Percentiles rank a stretch among this genome's conserved stretches.
Evolutionary conservation across 1,139 yeast genomes (phyloP).

Genomic region (Kurtzmaniella quercitrusa): DNA sequence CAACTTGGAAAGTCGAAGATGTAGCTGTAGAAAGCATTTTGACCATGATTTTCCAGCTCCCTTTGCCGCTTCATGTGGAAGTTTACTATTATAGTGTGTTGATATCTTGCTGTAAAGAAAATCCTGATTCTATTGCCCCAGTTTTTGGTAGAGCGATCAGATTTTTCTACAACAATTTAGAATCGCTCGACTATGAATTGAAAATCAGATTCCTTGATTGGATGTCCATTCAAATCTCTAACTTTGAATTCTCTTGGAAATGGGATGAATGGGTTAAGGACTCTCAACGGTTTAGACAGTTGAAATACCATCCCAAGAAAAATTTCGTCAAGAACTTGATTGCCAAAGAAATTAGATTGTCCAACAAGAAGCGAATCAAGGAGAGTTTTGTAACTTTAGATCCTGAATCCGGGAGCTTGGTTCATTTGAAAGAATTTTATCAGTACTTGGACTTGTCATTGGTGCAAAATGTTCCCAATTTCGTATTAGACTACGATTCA

Average conservation of each 20-base stretch:
- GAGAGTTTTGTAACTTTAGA: conserved; percentile 63
- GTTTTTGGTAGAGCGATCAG: conserved; percentile 93
- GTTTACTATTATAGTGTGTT: conserved; percentile 85
- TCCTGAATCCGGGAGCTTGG: conserved; percentile 22
- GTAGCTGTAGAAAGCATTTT: conserved; percentile 80
- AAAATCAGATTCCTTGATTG: conserved; percentile 76
- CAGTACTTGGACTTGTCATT: conserved; percentile 52
- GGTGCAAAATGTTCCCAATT: conserved; percentile 24
- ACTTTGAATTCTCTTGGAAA: conserved; percentile 95
- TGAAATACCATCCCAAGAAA: conserved; percentile 65
- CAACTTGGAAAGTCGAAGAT: conserved; percentile 92
- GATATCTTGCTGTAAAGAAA: conserved; percentile 82
- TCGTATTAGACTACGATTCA: conserved; percentile 31
- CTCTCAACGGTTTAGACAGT: conserved; percentile 28
- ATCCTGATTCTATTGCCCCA: conserved; percentile 91
- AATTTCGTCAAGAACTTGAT: conserved; percentile 76
- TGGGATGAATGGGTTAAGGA: conserved; percentile 92
- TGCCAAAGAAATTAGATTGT: conserved; percentile 76
- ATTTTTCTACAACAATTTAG: conserved; percentile 67
- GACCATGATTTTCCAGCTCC: conserved; percentile 73
- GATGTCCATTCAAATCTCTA: conserved; percentile 91
- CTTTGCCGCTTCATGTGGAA: conserved; percentile 58
- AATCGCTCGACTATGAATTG: conserved; percentile 70
- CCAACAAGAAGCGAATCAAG: conserved; percentile 63
- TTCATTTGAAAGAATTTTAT: conserved; percentile 52